Percentiles rank a stretch among this genome's conserved stretches.
Evolutionary conservation across 257 asterid species (phyloP).

Genomic region (Nicotiana knightiana): DNA sequence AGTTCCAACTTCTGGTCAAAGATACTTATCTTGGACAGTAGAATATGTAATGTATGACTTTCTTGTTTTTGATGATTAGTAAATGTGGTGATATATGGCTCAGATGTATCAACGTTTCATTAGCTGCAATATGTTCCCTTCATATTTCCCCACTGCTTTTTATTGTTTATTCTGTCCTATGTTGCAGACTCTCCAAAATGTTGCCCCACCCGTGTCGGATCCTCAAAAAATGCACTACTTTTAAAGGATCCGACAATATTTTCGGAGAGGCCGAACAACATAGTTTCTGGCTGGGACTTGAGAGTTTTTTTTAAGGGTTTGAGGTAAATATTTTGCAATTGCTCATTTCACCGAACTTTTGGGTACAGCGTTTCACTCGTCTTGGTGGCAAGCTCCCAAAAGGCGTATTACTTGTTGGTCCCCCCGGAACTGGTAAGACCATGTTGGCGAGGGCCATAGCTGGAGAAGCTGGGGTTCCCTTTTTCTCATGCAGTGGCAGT

Average conservation of each 20-base stretch:
- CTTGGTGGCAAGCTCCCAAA: constrained; percentile 99
- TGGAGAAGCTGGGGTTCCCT: constrained; percentile 98
- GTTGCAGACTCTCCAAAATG: too few species aligned
- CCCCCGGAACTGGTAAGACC: constrained; percentile 97
- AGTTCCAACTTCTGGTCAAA: background rate
- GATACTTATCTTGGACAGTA: constrained; percentile 1
- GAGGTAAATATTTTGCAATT: background rate
- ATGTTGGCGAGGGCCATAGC: constrained; percentile 99
- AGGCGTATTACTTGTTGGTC: constrained; percentile 92
- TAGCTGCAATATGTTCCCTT: background rate
- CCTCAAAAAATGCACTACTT: too few species aligned
- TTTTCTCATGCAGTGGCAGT: constrained; percentile 96
- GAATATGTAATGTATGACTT: background rate
- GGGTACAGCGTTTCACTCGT: constrained; percentile 79
- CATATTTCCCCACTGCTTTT: background rate
- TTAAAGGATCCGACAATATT: too few species aligned
- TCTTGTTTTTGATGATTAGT: background rate
- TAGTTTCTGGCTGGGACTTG: background rate
- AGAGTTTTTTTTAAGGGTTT: background rate
- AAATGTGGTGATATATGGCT: background rate
- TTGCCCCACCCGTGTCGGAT: too few species aligned
- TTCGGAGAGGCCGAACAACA: too few species aligned
- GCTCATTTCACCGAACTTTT: constrained; percentile 4
- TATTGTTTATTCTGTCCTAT: background rate
- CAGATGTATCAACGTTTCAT: background rate